phyloP scores from a whole-genome alignment of 768 basidiomycete species.

The Lactarius sp. region DNA sequence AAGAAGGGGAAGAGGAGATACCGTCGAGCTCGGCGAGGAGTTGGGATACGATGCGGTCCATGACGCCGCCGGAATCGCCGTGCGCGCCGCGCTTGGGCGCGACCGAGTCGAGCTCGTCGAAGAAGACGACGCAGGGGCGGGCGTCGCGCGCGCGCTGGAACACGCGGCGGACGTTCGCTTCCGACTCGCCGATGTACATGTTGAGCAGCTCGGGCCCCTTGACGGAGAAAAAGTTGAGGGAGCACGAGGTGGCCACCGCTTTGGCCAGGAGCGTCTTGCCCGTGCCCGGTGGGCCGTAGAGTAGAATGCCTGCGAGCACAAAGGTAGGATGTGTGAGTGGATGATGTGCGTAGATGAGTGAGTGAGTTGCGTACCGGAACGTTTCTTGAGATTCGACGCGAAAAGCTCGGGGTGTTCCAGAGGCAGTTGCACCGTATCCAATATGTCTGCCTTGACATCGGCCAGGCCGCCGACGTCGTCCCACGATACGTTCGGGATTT shows the following conservation, averaged over 20 bases:
- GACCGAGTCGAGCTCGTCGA: constrained; percentile 93
- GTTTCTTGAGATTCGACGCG: constrained; percentile 86
- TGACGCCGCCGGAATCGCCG: constrained; percentile 95
- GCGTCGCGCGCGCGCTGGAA: constrained; percentile 92
- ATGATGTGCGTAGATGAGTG: too few species aligned
- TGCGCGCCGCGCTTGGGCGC: constrained; percentile 94
- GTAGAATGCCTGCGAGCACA: constrained; percentile 59
- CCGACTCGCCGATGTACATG: constrained; percentile 98
- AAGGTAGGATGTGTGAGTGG: too few species aligned
- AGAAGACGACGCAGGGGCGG: constrained; percentile 92
- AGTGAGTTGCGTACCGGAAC: constrained; percentile 62
- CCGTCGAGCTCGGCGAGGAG: constrained; percentile 92
- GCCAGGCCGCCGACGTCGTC: constrained; percentile 94
- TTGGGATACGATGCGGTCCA: constrained; percentile 97
- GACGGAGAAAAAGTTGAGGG: constrained; percentile 94
- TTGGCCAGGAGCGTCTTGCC: constrained; percentile 95
- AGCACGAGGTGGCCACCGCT: constrained; percentile 92
- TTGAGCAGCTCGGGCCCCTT: constrained; percentile 95
- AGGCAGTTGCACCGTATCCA: constrained; percentile 94
- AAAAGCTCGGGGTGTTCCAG: constrained; percentile 89
- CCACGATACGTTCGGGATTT: constrained; percentile 93
- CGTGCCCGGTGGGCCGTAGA: constrained; percentile 94
- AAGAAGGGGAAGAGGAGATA: constrained; percentile 67
- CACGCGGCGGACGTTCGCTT: constrained; percentile 91
- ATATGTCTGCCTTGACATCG: constrained; percentile 82